Evolutionary conservation across 495 filamentous ascomycete genomes (phyloP).

Genomic region (Trichoderma virens): DNA sequence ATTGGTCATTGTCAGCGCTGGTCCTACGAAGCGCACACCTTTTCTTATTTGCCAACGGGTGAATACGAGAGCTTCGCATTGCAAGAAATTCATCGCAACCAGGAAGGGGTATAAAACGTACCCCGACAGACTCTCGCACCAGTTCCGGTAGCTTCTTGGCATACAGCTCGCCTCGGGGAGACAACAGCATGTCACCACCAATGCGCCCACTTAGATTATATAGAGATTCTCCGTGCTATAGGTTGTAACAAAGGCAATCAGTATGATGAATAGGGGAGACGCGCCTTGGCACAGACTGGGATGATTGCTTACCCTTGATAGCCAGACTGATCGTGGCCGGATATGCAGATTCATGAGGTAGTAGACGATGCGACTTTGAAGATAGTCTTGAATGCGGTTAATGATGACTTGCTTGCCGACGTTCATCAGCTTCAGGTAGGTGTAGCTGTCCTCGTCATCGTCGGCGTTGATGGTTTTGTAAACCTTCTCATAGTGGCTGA

Average conservation of each 20-base stretch:
- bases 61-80: neutral
- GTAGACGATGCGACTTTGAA: conserved; percentile 92
- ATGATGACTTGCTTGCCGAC: conserved; percentile 92
- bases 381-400: conserved; percentile 92
- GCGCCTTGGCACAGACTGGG: neutral
- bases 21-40: too few relatives aligned
- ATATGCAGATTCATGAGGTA: conserved; percentile 99
- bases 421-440: conserved; percentile 95
- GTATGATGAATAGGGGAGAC: neutral
- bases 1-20: neutral
- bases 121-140: conserved; percentile 70
- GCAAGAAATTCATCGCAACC: neutral
- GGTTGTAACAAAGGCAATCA: conserved; percentile 10
- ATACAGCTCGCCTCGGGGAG: conserved; percentile 79
- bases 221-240: conserved; percentile 84
- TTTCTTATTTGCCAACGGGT: too few relatives aligned
- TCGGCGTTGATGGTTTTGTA: conserved; percentile 83
- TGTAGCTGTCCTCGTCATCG: conserved; percentile 67
- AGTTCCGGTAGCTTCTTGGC: conserved; percentile 73
- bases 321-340: conserved; percentile 93
- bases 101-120: conserved; percentile 22
- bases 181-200: conserved; percentile 84
- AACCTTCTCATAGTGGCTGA: conserved; percentile 91
- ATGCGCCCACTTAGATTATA: conserved; percentile 85
- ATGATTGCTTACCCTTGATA: conserved; percentile 66